Evolutionary conservation across 345 rosid species (phyloP), one percentile per base, ranked within the genome.

Genomic region (Dimocarpus longan): DNA sequence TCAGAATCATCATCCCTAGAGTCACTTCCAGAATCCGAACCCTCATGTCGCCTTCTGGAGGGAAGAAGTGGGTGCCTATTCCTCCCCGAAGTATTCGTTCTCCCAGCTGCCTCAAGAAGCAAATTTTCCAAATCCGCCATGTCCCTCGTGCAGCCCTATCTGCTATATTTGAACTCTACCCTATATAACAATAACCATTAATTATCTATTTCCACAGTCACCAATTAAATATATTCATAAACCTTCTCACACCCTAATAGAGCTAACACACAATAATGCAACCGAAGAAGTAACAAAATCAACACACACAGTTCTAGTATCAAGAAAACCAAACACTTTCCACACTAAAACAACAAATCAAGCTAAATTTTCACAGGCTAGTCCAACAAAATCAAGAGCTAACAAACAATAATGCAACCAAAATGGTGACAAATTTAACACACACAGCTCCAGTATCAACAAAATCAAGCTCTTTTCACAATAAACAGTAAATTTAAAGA

Each of bases 51-150:
- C 84, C 95, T 89, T 64, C 89, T 88, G 9, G 98, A 84, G 19
- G 91, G 74, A 24, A 91, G 89, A 65, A 32, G 80, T 3, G 94
- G 85, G 70, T 88, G 91, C 6, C 93, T 88, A 63, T 87, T 85
- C 71, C 90, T 91, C 65, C 92, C 91, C 8, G 88, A 72, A 2
- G 87, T 79, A 42, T 89, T 86, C 1, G 98, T 87, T 80, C 99
- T 94, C 40, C 99, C 99, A 1, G 99, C 99, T 19, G 99, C 99
- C 89, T 94, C 98, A 44, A 94, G 88, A 57, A 97, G 96, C 88
- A 94, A 87, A 83, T 92, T 88, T 77, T 97, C 99, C 79, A 93
- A 86, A 80, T 94, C 98, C n/a, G 89, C 93, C 98, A 93, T 93
- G 75, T 24, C 74, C 67, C 56, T 19, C 11, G 21, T 12, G 8